These are phyloP conservation scores for Leishmania martiniquensis DNA, from an alignment of 208 protist genomes.

Conservation along the genomic window DNA sequence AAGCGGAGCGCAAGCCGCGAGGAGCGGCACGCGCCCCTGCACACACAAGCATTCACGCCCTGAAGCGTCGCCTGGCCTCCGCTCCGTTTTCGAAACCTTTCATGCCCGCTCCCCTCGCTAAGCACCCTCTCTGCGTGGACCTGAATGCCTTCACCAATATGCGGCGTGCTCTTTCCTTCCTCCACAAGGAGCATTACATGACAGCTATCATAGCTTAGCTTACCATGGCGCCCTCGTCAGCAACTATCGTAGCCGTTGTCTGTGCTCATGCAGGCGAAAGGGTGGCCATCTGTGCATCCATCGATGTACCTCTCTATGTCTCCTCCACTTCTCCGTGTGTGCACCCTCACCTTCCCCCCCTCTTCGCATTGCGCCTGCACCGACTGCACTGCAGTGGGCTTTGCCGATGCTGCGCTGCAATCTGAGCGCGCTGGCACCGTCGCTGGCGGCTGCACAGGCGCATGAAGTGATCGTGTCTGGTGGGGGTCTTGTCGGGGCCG, in stretches of 20 bases:
- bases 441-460: neutral
- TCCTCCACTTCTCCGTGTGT: neutral
- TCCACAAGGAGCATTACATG: neutral
- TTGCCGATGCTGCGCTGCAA: slow-evolving; percentile 20
- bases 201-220: neutral
- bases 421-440: neutral
- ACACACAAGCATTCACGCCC: neutral
- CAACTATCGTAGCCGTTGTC: neutral
- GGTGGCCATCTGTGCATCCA: neutral
- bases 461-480: slow-evolving; percentile 79
- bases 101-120: neutral
- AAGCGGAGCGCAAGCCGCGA: neutral
- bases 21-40: neutral
- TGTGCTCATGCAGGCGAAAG: neutral
- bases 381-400: neutral
- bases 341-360: neutral
- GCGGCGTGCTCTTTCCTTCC: neutral
- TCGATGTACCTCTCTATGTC: neutral
- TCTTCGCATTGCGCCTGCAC: neutral
- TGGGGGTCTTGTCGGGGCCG: slow-evolving; percentile 76
- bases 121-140: neutral
- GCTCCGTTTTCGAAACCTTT: neutral
- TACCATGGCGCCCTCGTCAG: neutral
- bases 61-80: neutral
- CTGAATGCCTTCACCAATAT: neutral